Evolutionary conservation across 331 rosid genomes (phyloP), one percentile per base, ranked within the genome.

Genomic region (Acacia pycnantha): DNA sequence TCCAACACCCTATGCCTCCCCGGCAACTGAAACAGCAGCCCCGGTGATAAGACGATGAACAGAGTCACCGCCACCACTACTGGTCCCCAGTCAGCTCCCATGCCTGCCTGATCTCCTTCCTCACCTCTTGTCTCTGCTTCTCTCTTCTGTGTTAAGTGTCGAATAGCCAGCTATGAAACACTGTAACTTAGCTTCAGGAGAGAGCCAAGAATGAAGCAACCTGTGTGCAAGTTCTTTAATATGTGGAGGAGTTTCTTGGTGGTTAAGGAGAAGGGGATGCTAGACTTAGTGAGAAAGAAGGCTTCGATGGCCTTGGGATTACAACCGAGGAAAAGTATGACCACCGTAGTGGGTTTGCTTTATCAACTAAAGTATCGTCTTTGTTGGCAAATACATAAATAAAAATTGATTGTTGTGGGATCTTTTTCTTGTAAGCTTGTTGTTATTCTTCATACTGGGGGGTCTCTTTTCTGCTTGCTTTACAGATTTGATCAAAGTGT

Each of bases 21-120:
- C 0, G 98, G 98, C 8, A 93, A 84, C 91, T 95, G 97, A 85
- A 95, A 90, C 70, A 95, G 73, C 11, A 95, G 86, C 64, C 98
- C 98, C 0, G 98, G 98, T 56, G 90, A 89, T 19, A 95, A 22
- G 15, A 93, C 85, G 70, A 90, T 95, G 65, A 95, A 95, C 81
- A 95, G 82, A 61, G 88, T 86, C 90, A 90, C 96, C 0, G 98
- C 97, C 35, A 93, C 81, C 3, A 92, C 61, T 64, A 95, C 93
- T 1, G 98, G 98, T 0, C 98, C 98, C 98, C 98, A 95, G 73
- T 95, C 98, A 24, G 98, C 98, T 29, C 88, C 33, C 99, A 96
- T 70, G 53, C 62, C 46, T 70, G 53, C 62, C 46, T 16, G 12
- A 10, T 58, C 51, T 21, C 15, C n/a, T 33, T 66, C 14, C 24